Evolutionary conservation across 2,329 filamentous ascomycete species (phyloP).

Genomic region (Zasmidium angulare): DNA sequence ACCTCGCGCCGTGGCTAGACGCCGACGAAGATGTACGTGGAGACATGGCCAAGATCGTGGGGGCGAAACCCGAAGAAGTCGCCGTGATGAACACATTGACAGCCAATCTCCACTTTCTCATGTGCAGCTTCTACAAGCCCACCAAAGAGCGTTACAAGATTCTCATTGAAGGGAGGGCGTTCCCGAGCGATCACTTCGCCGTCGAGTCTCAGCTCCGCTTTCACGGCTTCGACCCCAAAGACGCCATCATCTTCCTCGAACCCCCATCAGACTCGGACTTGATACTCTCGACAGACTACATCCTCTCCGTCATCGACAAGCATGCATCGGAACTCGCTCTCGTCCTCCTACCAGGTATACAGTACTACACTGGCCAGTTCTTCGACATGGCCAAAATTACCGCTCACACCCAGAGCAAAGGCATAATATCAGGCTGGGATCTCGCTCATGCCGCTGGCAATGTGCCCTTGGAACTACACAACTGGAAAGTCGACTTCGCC

Average conservation of each 20-base stretch:
- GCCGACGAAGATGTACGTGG: conserved; percentile 72
- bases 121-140: conserved; percentile 81
- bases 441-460: conserved; percentile 85
- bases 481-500: conserved; percentile 90
- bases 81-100: conserved; percentile 88
- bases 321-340: conserved; percentile 73
- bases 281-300: conserved; percentile 68
- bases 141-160: conserved; percentile 69
- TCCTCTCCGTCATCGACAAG: conserved; percentile 70
- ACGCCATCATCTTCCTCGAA: conserved; percentile 72
- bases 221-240: conserved; percentile 65
- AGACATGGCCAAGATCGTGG: conserved; percentile 71
- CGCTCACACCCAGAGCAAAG: conserved; percentile 67
- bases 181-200: conserved; percentile 70
- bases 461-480: conserved; percentile 73
- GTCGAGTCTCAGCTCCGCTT: conserved; percentile 76
- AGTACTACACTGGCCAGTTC: conserved; percentile 88
- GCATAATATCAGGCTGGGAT: conserved; percentile 80
- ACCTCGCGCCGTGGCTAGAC: conserved; percentile 72
- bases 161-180: conserved; percentile 85
- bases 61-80: conserved; percentile 70
- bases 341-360: conserved; percentile 79
- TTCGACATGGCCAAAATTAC: conserved; percentile 84
- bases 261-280: conserved; percentile 54
- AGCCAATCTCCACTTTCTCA: conserved; percentile 74